Base-by-base conservation (phyloP, 1,284 basidiomycete genomes). In the Rhodotorula mucilaginosa region DNA sequence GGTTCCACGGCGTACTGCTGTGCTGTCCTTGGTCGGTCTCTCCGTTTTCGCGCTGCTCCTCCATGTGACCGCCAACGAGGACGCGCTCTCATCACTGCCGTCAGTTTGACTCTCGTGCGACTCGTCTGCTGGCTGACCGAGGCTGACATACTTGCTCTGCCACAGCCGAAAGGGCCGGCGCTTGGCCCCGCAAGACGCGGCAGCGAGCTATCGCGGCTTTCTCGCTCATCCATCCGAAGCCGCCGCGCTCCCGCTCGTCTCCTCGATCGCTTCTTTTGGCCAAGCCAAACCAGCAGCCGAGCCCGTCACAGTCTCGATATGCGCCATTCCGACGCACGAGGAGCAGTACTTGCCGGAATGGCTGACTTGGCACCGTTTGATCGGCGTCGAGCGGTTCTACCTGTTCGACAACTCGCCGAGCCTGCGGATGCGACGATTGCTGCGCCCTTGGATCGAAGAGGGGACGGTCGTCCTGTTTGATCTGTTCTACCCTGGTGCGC, bases 361-460 rank as follows among this genome's bases (percentile, higher is more conserved):
- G 73, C 31, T 74, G 56, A 71, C 67, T 18, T 74, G 69, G 70
- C 73, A 74, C 31, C 64, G 67, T 18, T 47, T 74, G 47, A 56
- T 67, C 26, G 73, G 73, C n/a, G 64, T 74, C 18, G 68, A 74
- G 65, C 71, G 70, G 47, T 65, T 74, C 57, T 72, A 65, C 60
- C 54, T 74, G 19, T 74, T 74, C 46, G 70, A 74, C 66, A 74
- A 74, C 51, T 5, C 6, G 23, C 73, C 73, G 13, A 61, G 46
- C 15, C 6, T 31, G 13, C n/a, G 51, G 58, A 74, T 74, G 73
- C 48, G 70, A 29, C 34, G 61, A 47, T 49, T 74, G 23, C 56
- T 74, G 21, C 52, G 59, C 56, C 73, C 73, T n/a, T 74, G 73
- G 73, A 60, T 74, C 29, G 68, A 72, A 23, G 68, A 72, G 39